Conservation (phyloP, 805 yeast genomes). For the Nakazawaea molendinolei region DNA sequence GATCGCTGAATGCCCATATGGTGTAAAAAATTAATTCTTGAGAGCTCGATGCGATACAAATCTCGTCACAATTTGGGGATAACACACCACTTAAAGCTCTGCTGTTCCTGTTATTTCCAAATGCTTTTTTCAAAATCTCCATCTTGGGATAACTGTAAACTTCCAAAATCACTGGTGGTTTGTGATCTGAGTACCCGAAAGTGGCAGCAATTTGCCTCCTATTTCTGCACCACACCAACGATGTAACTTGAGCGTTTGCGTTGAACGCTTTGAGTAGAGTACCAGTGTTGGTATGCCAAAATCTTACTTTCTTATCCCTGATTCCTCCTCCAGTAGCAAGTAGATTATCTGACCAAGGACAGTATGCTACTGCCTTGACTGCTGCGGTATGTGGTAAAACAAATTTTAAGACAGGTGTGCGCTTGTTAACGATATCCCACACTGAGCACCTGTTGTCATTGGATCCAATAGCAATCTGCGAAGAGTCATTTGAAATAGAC, state of each 20-base stretch:
- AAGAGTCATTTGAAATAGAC: constrained; percentile 45
- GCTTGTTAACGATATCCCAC: constrained; percentile 53
- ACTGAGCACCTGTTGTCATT: constrained; percentile 76
- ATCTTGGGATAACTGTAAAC: constrained; percentile 67
- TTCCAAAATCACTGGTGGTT: constrained; percentile 43
- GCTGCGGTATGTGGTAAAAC: constrained; percentile 73
- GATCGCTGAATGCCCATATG: constrained; percentile 46
- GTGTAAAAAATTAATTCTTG: constrained; percentile 70
- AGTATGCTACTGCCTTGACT: constrained; percentile 81
- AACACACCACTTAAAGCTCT: constrained; percentile 61
- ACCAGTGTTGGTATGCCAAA: constrained; percentile 84
- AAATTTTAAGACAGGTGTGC: constrained; percentile 37
- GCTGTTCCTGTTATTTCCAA: constrained; percentile 39
- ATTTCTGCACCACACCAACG: constrained; percentile 67
- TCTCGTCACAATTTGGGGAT: constrained; percentile 55
- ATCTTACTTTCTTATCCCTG: constrained; percentile 69
- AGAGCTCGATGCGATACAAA: constrained; percentile 76
- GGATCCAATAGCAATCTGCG: constrained; percentile 72
- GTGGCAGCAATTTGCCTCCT: constrained; percentile 67
- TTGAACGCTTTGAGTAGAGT: constrained; percentile 50
- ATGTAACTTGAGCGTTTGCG: constrained; percentile 72
- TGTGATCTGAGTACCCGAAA: constrained; percentile 67
- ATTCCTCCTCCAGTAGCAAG: constrained; percentile 91
- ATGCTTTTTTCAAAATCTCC: constrained; percentile 40
- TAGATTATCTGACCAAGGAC: constrained; percentile 82